These are phyloP conservation scores for Podospora australis DNA, from an alignment of 495 filamentous ascomycete species.

Conservation along the genomic window DNA sequence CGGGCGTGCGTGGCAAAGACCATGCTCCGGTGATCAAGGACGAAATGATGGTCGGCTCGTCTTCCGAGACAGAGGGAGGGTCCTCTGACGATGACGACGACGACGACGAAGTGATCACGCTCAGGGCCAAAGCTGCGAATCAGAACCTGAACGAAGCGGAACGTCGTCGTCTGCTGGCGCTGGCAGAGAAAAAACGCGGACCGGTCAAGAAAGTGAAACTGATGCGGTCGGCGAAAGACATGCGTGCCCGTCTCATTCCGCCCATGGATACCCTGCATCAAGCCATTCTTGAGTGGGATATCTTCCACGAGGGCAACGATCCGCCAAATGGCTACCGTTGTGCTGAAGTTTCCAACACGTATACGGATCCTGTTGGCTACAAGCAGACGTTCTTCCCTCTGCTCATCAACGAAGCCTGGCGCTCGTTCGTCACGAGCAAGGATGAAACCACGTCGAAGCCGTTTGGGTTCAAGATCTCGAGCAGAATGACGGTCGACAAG, in stretches of 20 bases:
- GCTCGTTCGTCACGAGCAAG: constrained; percentile 80
- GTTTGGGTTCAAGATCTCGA: constrained; percentile 78
- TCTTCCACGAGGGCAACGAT: constrained; percentile 77
- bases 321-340: constrained; percentile 73
- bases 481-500: constrained; percentile 80
- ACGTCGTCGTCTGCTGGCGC: constrained; percentile 42
- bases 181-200: constrained; percentile 41
- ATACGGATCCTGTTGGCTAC: constrained; percentile 68
- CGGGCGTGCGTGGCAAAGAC: constrained; percentile 73
- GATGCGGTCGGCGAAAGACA: constrained; percentile 75
- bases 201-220: constrained; percentile 77
- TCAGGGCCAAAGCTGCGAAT: constrained; percentile 40
- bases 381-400: constrained; percentile 86
- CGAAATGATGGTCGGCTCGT: constrained; percentile 87
- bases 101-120: constrained; percentile 36
- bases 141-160: constrained; percentile 46
- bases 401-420: constrained; percentile 90
- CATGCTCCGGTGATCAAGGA: constrained; percentile 51
- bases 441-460: constrained; percentile 75
- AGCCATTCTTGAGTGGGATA: constrained; percentile 85
- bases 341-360: constrained; percentile 65
- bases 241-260: constrained; percentile 85
- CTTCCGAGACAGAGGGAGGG: constrained; percentile 65
- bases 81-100: constrained; percentile 48
- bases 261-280: constrained; percentile 82